Evolutionary conservation across 2,329 filamentous ascomycete genomes (phyloP).

Genomic region (Nothophoma quercina): DNA sequence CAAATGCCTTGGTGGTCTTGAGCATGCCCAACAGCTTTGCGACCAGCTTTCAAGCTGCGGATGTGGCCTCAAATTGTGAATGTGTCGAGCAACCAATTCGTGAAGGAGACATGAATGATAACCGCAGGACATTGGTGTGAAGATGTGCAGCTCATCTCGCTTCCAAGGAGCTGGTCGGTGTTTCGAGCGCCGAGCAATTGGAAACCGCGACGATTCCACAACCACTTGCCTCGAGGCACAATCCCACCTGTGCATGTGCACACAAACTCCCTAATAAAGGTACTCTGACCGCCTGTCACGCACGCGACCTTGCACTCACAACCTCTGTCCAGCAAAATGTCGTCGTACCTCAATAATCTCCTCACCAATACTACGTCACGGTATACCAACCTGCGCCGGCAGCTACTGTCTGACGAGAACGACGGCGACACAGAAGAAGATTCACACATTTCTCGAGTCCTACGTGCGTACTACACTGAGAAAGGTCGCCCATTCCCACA

Average conservation of each 20-base stretch:
- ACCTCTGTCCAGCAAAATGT: conserved; percentile 42
- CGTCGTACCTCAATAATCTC: conserved; percentile 82
- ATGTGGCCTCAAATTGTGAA: too few relatives aligned
- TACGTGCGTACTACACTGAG: conserved; percentile 91
- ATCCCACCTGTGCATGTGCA: conserved; percentile 13
- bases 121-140: too few relatives aligned
- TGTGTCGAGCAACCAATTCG: too few relatives aligned
- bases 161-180: conserved; percentile 11
- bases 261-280: conserved; percentile 3
- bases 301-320: conserved; percentile 1
- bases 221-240: conserved; percentile 3
- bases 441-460: conserved; percentile 91
- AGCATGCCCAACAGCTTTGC: not conserved
- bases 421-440: conserved; percentile 76
- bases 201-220: conserved; percentile 11
- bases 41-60: too few relatives aligned
- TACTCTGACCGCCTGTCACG: not conserved
- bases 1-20: not conserved
- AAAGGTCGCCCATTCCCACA: conserved; percentile 80
- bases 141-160: conserved; percentile 13
- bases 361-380: conserved; percentile 64
- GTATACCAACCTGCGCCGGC: conserved; percentile 66
- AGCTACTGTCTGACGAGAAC: conserved; percentile 69
- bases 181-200: conserved; percentile 11
- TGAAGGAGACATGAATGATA: too few relatives aligned